Conservation (phyloP, 164 flowering plant species). For the Liriodendron chinense region DNA sequence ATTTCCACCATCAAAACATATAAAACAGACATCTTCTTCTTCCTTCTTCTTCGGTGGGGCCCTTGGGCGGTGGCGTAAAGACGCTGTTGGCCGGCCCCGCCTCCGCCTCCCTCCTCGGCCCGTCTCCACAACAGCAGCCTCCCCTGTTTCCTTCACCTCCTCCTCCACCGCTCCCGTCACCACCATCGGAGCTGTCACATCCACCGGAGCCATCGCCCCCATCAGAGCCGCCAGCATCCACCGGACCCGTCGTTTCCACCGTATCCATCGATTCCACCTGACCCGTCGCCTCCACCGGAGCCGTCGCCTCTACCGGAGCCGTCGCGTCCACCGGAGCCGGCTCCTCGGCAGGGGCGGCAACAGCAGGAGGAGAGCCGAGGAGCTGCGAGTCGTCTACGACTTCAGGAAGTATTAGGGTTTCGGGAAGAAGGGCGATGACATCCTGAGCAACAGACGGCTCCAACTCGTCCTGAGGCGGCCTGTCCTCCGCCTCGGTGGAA, state of each 20-base stretch:
- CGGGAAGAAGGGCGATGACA: background rate
- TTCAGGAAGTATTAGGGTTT: background rate
- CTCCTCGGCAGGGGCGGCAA: background rate
- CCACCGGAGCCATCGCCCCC: background rate
- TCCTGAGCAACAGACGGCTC: background rate
- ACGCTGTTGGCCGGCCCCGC: conserved; percentile 61
- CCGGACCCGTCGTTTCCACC: background rate
- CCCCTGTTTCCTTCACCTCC: conserved; percentile 1
- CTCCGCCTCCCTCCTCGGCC: conserved; percentile 39
- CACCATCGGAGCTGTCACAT: background rate
- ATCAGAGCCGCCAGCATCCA: background rate
- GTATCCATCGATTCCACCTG: background rate
- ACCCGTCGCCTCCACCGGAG: background rate
- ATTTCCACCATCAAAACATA: conserved; percentile 95
- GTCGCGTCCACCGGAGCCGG: background rate
- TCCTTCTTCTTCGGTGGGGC: conserved; percentile 33
- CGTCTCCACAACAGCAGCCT: background rate
- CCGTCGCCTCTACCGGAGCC: background rate
- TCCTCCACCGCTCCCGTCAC: background rate
- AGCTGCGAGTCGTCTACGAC: background rate
- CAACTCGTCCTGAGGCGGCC: background rate
- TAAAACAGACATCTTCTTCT: conserved; percentile 88
- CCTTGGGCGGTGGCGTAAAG: conserved; percentile 20
- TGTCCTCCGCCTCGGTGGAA: background rate
- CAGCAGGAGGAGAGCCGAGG: background rate